Evolutionary conservation across 2,329 filamentous ascomycete species (phyloP).

Genomic region (Colletotrichum spaethianum): DNA sequence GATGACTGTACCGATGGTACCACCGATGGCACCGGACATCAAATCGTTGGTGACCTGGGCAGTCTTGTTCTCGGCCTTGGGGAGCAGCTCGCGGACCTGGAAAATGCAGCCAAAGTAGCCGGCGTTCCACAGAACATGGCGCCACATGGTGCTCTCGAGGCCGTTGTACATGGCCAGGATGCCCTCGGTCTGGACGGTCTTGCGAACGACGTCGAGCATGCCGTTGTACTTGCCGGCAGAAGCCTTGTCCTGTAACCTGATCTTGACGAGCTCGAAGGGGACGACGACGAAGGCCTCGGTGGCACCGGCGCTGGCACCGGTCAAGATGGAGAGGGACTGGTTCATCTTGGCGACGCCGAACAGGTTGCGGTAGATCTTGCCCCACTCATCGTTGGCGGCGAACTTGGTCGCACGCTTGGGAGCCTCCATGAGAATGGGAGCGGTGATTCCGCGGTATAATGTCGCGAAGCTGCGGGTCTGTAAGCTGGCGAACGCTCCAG

Average conservation of each 20-base stretch:
- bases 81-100: slow-evolving; percentile 90
- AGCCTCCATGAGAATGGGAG: slow-evolving; percentile 98
- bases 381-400: slow-evolving; percentile 99
- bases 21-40: slow-evolving; percentile 87
- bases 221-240: slow-evolving; percentile 90
- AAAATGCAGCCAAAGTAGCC: slow-evolving; percentile 99
- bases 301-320: slow-evolving; percentile 93
- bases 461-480: slow-evolving; percentile 77
- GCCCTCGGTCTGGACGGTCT: slow-evolving; percentile 89
- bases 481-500: slow-evolving; percentile 27
- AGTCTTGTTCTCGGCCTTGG: slow-evolving; percentile 84
- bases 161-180: slow-evolving; percentile 94
- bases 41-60: slow-evolving; percentile 90
- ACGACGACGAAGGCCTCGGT: slow-evolving; percentile 98
- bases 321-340: slow-evolving; percentile 91
- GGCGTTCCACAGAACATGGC: slow-evolving; percentile 90
- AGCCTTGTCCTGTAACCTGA: slow-evolving; percentile 95
- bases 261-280: slow-evolving; percentile 98
- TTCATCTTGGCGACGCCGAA: slow-evolving; percentile 92
- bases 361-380: slow-evolving; percentile 88
- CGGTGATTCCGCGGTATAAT: slow-evolving; percentile 94
- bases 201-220: slow-evolving; percentile 83
- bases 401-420: slow-evolving; percentile 97
- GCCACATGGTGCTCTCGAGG: slow-evolving; percentile 96
- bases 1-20: slow-evolving; percentile 88